Evolutionary conservation across 169 alveolate genomes (phyloP), one percentile per base, ranked within the genome.

Genomic region (Plasmodium cynomolgi): DNA sequence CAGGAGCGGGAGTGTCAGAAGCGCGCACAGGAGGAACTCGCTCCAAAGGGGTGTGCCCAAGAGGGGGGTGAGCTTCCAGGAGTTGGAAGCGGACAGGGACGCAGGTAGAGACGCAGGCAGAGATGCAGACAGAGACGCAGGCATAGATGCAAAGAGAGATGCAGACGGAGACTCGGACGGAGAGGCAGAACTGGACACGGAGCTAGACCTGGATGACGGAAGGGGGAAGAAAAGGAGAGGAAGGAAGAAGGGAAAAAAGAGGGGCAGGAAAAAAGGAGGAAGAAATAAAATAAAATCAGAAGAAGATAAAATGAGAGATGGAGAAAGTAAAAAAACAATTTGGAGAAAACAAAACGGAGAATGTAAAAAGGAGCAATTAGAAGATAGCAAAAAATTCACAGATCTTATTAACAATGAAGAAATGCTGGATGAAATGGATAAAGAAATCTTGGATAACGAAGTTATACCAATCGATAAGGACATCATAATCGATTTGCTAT

Each of bases 381-480:
- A 41, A 0, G 91, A 83, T 8, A 68, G 1, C 2, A 68, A 8
- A 68, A 2, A 3, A 9, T 20, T 68, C 0, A 1, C 41, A 68
- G 15, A 68, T 7, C 3, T 68, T 1, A 20, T 5, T 0, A 68
- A 68, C 37, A 68, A 20, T 8, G 77, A 68, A 68, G 77, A 68
- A 0, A 23, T 20, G 37, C 3, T 68, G 6, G 77, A 68, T 1
- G 77, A 68, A 68, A 23, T 68, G 17, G 93, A 86, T 56, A 86
- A 77, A 5, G 93, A 86, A 54, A 47, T 90, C 13, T 29, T 90
- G n/a, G 56, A 39, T 1, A 62, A 29, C 23, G 94, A 81, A 5
- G 7, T 41, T 23, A 82, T 90, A 11, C 91, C 94, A 3, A 90
- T 90, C 23, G 94, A 90, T 90, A 90, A 90, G 33, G 94, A 90